phyloP scores from a whole-genome alignment of 1,284 basidiomycete species.

The Ceratobasidium sp. region DNA sequence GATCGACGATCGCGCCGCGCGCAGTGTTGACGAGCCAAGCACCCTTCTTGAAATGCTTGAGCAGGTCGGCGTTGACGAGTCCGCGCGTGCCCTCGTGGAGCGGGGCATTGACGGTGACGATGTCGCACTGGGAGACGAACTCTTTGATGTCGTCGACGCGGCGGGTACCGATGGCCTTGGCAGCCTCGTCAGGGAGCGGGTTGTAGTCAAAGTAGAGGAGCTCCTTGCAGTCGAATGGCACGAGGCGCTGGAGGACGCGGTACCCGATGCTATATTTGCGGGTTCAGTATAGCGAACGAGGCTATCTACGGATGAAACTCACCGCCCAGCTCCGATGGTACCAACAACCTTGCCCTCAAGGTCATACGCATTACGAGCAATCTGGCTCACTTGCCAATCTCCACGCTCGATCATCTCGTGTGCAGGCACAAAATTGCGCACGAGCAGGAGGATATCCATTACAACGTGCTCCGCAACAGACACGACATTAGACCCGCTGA shows the following conservation, averaged over 20 bases:
- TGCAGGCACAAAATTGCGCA: slow-evolving; percentile 86
- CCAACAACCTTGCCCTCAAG: slow-evolving; percentile 92
- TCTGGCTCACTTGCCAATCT: slow-evolving; percentile 85
- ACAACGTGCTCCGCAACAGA: slow-evolving; percentile 94
- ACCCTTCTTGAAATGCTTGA: slow-evolving; percentile 91
- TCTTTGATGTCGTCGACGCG: slow-evolving; percentile 87
- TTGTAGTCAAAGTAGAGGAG: slow-evolving; percentile 94
- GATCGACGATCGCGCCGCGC: slow-evolving; percentile 91
- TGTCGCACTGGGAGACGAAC: slow-evolving; percentile 82
- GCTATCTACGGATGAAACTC: neutral
- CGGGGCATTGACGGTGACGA: slow-evolving; percentile 90
- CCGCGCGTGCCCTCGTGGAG: slow-evolving; percentile 88
- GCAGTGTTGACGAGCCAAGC: slow-evolving; percentile 96
- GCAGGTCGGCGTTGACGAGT: slow-evolving; percentile 82
- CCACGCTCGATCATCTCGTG: slow-evolving; percentile 88
- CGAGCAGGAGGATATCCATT: slow-evolving; percentile 84
- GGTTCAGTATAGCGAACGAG: neutral
- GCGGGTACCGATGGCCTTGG: slow-evolving; percentile 74
- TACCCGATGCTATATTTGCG: slow-evolving; percentile 75
- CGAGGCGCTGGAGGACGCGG: slow-evolving; percentile 87
- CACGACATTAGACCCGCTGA: slow-evolving; percentile 86
- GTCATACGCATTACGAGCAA: slow-evolving; percentile 86
- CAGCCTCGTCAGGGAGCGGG: slow-evolving; percentile 78
- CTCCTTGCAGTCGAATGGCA: slow-evolving; percentile 91
- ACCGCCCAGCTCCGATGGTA: slow-evolving; percentile 80